Base-by-base conservation (phyloP, 2,329 filamentous ascomycete genomes). In the Lachnellula willkommii region DNA sequence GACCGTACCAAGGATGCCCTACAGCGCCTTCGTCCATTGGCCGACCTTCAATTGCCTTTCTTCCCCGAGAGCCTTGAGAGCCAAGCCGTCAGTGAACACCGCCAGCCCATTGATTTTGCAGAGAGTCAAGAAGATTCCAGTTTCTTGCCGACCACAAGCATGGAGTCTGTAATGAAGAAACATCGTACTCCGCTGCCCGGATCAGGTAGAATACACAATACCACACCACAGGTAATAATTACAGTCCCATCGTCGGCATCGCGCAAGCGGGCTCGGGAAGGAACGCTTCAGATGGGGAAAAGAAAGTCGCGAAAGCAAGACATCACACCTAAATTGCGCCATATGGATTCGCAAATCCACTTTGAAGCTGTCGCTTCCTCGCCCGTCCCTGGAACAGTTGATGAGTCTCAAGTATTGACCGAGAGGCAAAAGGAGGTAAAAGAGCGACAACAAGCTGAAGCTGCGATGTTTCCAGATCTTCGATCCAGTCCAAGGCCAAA, bases 291-390 rank as follows among this genome's bases (percentile, higher is more conserved):
- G 6, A 68, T 70, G 0, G 67, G 63, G 5, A 66, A 69, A 12
- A 64, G 70, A 20, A 73, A 71, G 43, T 61, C 70, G 3, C 66
- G 69, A 3, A 65, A 70, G 35, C 62, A 70, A 12, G 63, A 57
- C 59, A 68, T 55, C 14, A 81, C 78, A 47, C 75, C 79, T 17
- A 81, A 80, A 57, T 75, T 85, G 28, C 82, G 88, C 36, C 90
- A 95, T 63, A 83, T 95, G 59, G 81, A 95, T 70, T 95, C 90
- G 0, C 90, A 95, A 66, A 79, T 95, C 26, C 79, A 89, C 45
- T 94, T 94, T 65, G 82, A 86, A 2, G 74, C 83, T 0, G 86
- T 93, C 47, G 79, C 81, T 32, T 82, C 84, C 12, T 82, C 85
- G 0, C 75, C 78, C 0, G 73, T 72, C 2, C 70, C 79, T 3